Evolutionary conservation across 1,284 basidiomycete genomes (phyloP), one percentile per base, ranked within the genome.

Genomic region (Flammula alnicola): DNA sequence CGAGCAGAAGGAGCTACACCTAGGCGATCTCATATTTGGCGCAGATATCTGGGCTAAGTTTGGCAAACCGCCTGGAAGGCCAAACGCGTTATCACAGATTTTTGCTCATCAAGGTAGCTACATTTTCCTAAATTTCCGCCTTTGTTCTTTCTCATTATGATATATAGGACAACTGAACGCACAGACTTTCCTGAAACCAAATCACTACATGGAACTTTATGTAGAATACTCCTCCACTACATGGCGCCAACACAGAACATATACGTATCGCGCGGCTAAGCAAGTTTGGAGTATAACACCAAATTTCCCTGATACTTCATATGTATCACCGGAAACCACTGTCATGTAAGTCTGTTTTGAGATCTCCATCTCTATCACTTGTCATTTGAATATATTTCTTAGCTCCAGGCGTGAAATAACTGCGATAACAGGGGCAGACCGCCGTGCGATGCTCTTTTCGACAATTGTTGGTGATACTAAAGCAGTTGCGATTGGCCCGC

Each of bases 401-500:
- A 41, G 37, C 16, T 19, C 25, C 3, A 10, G 8, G 5, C 20
- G 31, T 16, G n/a, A 7, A 14, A 48, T 48, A 11, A 12, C 3
- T 19, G 22, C 14, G 8, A 12, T 33, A 16, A 30, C 16, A 12
- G 38, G 38, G 26, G 4, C 11, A 3, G 22, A 32, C 5, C 46
- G 25, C 1, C 2, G 4, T 6, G n/a, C 22, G 10, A 42, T 42
- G 27, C 32, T 47, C 1, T 36, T 53, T 19, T 12, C 16, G 16
- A 12, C 26, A 2, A 49, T 53, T 23, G 36, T 45, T 4, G 16
- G 11, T 20, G 14, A 44, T 3, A 49, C 33, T 1, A 23, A 31
- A 19, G 25, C 20, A 2, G 35, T 54, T 40, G 20, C 52, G 44
- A 45, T 52, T 56, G 27, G 49, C 11, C 35, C 49, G 1, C 23